Percentiles rank a stretch among this genome's conserved stretches.
Evolutionary conservation across 2,329 filamentous ascomycete genomes (phyloP).

Genomic region (Sporothrix brunneoviolacea): DNA sequence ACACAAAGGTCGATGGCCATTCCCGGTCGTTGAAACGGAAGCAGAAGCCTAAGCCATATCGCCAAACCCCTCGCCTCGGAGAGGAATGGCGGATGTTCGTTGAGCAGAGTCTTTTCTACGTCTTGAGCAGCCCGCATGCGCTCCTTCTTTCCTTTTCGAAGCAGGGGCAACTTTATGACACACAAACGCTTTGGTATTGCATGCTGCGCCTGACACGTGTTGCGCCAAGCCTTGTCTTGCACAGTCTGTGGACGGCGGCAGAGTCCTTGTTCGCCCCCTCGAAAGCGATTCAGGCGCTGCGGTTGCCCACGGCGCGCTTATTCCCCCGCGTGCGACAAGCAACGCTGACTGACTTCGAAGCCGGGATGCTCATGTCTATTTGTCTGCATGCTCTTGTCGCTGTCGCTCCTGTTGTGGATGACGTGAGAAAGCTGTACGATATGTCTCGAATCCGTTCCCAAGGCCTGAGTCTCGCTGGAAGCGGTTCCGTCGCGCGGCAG

Average conservation of each 20-base stretch:
- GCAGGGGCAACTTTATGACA: conserved; percentile 48
- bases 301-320: conserved; percentile 31
- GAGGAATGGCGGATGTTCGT: conserved; percentile 54
- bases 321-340: conserved; percentile 28
- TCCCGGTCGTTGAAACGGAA: conserved; percentile 30
- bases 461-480: conserved; percentile 42
- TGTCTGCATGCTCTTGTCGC: conserved; percentile 58
- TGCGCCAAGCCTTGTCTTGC: conserved; percentile 52
- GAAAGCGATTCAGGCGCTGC: conserved; percentile 34
- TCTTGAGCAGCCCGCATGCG: conserved; percentile 51
- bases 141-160: conserved; percentile 51
- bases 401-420: conserved; percentile 44
- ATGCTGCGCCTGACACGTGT: conserved; percentile 54
- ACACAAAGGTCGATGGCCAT: conserved; percentile 23
- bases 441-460: conserved; percentile 55
- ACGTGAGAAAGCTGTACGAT: conserved; percentile 45
- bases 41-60: conserved; percentile 19
- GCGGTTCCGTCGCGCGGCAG: conserved; percentile 40
- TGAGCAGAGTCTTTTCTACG: conserved; percentile 58
- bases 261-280: conserved; percentile 53
- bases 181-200: conserved; percentile 56
- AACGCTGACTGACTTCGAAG: conserved; percentile 41
- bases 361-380: conserved; percentile 49
- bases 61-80: conserved; percentile 24
- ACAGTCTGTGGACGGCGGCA: conserved; percentile 58